Evolutionary conservation across 192 early-diverging fungal species (phyloP).

Genomic region (Irineochytrium annulatum): DNA sequence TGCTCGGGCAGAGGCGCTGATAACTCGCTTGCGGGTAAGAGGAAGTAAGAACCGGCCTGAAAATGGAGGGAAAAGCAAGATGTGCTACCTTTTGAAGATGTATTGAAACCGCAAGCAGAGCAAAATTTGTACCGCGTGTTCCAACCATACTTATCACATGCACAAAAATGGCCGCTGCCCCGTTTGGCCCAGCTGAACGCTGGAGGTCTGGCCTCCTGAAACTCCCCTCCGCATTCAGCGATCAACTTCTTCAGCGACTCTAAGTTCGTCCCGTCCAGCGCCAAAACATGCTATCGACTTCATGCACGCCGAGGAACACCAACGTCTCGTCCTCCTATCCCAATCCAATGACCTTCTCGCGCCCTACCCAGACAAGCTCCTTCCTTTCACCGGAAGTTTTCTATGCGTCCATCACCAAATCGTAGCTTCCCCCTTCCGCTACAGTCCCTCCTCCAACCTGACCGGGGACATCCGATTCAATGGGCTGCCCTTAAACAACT

Average conservation of each 20-base stretch:
- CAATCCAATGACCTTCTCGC: background rate
- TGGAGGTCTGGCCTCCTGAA: slow-evolving; percentile 8
- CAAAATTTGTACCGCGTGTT: slow-evolving; percentile 43
- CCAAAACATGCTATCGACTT: background rate
- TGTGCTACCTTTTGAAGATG: slow-evolving; percentile 7
- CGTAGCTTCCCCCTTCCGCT: background rate
- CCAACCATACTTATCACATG: slow-evolving; percentile 43
- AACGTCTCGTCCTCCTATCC: background rate
- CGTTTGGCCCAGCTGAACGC: slow-evolving; percentile 8
- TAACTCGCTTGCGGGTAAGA: slow-evolving; percentile 20
- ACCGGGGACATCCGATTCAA: background rate
- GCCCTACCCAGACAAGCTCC: background rate
- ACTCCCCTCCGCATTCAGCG: background rate
- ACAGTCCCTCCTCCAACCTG: background rate
- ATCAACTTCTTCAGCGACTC: background rate
- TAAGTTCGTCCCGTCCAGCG: slow-evolving; percentile 4
- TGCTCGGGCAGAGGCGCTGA: slow-evolving; percentile 29
- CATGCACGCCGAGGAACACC: background rate
- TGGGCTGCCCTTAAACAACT: background rate
- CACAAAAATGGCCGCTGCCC: slow-evolving; percentile 33
- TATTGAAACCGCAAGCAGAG: slow-evolving; percentile 36
- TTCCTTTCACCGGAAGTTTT: background rate
- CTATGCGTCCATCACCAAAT: background rate
- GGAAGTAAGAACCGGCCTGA: slow-evolving; percentile 8
- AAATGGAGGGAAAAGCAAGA: too few relatives aligned